Evolutionary conservation across 1,284 basidiomycete species (phyloP).

Genomic region (Chalciporus sp.): DNA sequence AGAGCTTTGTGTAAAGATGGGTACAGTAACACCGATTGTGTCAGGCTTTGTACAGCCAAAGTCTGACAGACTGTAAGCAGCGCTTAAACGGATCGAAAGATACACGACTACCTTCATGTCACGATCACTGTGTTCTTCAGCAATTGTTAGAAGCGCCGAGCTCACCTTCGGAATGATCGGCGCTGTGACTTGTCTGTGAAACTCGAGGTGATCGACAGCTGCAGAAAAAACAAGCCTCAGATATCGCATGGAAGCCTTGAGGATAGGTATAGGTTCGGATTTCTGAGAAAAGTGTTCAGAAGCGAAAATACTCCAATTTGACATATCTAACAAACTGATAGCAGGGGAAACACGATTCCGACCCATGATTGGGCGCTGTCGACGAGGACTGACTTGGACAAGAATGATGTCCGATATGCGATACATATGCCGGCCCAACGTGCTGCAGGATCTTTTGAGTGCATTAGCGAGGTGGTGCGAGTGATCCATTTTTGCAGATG

Average conservation of each 20-base stretch:
- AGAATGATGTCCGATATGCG: slow-evolving; percentile 61
- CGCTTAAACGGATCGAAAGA: not conserved
- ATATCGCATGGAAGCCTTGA: slow-evolving; percentile 65
- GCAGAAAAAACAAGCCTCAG: slow-evolving; percentile 56
- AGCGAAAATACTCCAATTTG: slow-evolving; percentile 22
- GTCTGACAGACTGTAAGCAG: slow-evolving; percentile 42
- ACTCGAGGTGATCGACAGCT: slow-evolving; percentile 64
- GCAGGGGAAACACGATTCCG: slow-evolving; percentile 58
- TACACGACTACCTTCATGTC: slow-evolving; percentile 47
- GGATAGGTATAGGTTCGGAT: slow-evolving; percentile 59
- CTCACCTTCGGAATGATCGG: slow-evolving; percentile 76
- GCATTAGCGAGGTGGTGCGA: slow-evolving; percentile 69
- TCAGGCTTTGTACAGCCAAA: slow-evolving; percentile 52
- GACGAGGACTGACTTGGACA: slow-evolving; percentile 61
- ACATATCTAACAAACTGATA: slow-evolving; percentile 57
- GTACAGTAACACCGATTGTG: slow-evolving; percentile 61
- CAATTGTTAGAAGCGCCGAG: slow-evolving; percentile 53
- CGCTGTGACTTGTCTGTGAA: slow-evolving; percentile 71
- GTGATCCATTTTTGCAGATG: slow-evolving; percentile 73
- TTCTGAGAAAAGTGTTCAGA: slow-evolving; percentile 47
- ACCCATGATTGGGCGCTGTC: slow-evolving; percentile 75
- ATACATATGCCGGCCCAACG: slow-evolving; percentile 78
- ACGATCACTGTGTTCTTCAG: slow-evolving; percentile 50
- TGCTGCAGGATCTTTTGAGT: slow-evolving; percentile 69
- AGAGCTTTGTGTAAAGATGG: slow-evolving; percentile 64